Percentiles rank a stretch among this genome's conserved stretches.
These are phyloP conservation scores for Scytalidium sp. DNA, from an alignment of 2,329 filamentous ascomycete species.

Conservation along the genomic window DNA sequence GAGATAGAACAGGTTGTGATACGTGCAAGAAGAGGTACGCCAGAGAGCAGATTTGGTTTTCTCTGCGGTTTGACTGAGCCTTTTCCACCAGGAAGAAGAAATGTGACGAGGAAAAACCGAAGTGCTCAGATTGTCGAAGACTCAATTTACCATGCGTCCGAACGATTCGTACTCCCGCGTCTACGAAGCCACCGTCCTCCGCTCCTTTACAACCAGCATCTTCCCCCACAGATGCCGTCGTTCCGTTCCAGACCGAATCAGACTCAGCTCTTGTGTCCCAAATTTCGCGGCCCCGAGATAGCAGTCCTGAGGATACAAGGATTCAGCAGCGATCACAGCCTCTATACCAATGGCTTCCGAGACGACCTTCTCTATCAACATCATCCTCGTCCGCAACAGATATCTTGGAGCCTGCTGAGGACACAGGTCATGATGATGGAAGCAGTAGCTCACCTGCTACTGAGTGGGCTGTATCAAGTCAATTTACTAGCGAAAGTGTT, in stretches of 20 bases:
- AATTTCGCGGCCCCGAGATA: not conserved
- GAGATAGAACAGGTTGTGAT: constrained; percentile 2
- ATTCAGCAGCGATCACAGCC: not conserved
- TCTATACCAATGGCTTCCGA: not conserved
- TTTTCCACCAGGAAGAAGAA: constrained; percentile 2
- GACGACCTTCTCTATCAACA: not conserved
- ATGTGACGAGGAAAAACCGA: constrained; percentile 3
- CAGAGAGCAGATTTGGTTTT: not conserved
- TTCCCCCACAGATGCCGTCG: not conserved
- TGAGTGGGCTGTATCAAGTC: not conserved
- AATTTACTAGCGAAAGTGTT: not conserved
- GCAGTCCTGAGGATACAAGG: not conserved
- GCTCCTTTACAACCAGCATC: not conserved
- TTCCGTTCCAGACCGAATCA: not conserved
- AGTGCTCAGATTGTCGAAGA: constrained; percentile 1
- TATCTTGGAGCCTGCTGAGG: not conserved
- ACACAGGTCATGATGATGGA: not conserved
- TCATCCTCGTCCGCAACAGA: not conserved
- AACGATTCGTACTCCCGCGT: not conserved
- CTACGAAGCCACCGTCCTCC: not conserved
- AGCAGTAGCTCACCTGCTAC: not conserved
- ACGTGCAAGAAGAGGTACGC: constrained; percentile 2
- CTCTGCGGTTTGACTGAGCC: not conserved
- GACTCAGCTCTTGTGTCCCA: too few species aligned
- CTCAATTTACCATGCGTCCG: constrained; percentile 1